Conservation (phyloP, 306 rosid genomes). For the Spatholobus suberectus region DNA sequence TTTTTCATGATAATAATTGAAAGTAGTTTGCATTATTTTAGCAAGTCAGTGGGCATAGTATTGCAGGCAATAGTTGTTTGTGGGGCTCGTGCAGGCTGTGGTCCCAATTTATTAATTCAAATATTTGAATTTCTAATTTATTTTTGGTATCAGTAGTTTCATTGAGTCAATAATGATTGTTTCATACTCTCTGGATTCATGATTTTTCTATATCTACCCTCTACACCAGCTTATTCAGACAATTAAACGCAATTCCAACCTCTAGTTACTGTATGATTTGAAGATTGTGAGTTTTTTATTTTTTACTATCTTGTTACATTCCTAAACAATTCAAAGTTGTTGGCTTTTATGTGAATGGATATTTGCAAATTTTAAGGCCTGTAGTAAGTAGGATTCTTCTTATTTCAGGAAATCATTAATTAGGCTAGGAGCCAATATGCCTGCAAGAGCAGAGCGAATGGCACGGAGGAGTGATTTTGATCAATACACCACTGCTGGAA, state of each 20-base stretch:
- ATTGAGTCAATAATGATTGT: constrained; percentile 23
- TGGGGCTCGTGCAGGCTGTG: constrained; percentile 58
- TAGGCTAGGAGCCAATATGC: constrained; percentile 97
- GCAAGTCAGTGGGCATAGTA: constrained; percentile 40
- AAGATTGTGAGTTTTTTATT: background rate
- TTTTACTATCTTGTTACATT: constrained; percentile 22
- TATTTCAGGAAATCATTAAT: constrained; percentile 86
- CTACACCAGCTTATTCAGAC: background rate
- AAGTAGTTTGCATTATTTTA: constrained; percentile 46
- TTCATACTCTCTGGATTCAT: constrained; percentile 25
- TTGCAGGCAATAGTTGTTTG: constrained; percentile 50
- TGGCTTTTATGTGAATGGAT: constrained; percentile 5
- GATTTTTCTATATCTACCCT: constrained; percentile 18
- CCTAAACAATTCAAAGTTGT: background rate
- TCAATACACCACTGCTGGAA: constrained; percentile 78
- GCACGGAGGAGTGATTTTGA: constrained; percentile 87
- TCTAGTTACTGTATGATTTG: background rate
- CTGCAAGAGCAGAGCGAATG: constrained; percentile 94
- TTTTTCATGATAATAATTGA: constrained; percentile 46
- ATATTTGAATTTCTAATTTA: background rate
- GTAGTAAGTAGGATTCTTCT: constrained; percentile 23
- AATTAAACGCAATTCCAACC: constrained; percentile 7
- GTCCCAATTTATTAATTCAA: constrained; percentile 38
- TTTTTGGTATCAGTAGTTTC: constrained; percentile 40
- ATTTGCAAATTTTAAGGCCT: background rate